phyloP scores from a whole-genome alignment of 371 early-diverging fungal genomes.

The Saksenaea oblongispora region DNA sequence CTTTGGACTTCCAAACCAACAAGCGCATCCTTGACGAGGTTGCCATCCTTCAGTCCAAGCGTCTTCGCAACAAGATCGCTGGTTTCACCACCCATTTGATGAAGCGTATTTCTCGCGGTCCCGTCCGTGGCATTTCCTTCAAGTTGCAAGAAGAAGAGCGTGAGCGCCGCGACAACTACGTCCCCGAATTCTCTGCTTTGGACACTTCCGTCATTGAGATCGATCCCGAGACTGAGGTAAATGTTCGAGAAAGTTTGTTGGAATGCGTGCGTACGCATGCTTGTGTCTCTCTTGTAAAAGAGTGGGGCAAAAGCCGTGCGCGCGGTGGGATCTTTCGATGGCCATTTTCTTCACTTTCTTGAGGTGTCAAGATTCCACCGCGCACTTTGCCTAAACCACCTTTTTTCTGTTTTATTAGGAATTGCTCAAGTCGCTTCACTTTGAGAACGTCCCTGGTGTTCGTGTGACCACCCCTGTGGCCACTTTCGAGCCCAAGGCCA shows the following conservation, averaged over 20 bases:
- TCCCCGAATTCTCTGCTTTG: conserved; percentile 98
- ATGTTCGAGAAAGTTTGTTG: neutral
- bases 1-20: conserved; percentile 99
- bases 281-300: conserved; percentile 1
- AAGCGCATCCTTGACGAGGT: conserved; percentile 97
- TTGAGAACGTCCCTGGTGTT: conserved; percentile 78
- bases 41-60: conserved; percentile 97
- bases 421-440: conserved; percentile 92
- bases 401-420: conserved; percentile 55
- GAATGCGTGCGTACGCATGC: conserved; percentile 1
- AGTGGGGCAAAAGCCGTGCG: conserved; percentile 3
- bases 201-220: conserved; percentile 92
- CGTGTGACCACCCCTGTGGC: conserved; percentile 45
- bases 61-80: conserved; percentile 99
- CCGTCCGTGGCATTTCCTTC: conserved; percentile 99
- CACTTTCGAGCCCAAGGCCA: conserved; percentile 20
- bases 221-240: conserved; percentile 86
- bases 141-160: conserved; percentile 99
- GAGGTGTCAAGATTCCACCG: conserved; percentile 42
- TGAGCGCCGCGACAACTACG: conserved; percentile 99
- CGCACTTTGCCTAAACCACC: conserved; percentile 2
- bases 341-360: conserved; percentile 25
- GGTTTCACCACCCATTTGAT: conserved; percentile 99
- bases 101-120: conserved; percentile 98
- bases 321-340: conserved; percentile 42